Evolutionary conservation across 2,329 filamentous ascomycete species (phyloP), one percentile per base, ranked within the genome.

Genomic region (Trichoderma pleuroti): DNA sequence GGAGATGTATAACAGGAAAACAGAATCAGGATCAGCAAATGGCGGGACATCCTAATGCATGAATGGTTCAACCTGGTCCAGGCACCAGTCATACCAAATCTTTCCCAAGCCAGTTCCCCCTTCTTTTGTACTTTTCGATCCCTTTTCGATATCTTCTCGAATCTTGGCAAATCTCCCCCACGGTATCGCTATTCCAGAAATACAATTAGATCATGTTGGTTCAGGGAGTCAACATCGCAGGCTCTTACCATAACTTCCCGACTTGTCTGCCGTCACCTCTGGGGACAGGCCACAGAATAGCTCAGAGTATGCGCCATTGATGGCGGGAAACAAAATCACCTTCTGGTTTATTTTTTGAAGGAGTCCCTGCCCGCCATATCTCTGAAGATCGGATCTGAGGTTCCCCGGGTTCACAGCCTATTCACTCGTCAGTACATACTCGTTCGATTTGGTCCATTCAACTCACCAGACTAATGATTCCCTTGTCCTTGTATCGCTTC

Each of bases 341-440:
- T 34, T 68, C 10, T 28, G 14, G 9, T 14, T 36, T 9, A 68
- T 14, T 8, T 63, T 62, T 1, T 21, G 24, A 21, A 60, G 3
- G 2, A 68, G 10, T 12, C 52, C 36, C 3, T 30, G 10, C 6
- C 9, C 39, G 5, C 46, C 74, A 1, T 74, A 72, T 7, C 81
- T 78, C 71, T 75, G 77, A 16, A 84, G 75, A 9, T 82, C 80
- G 0, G 81, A 80, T 46, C 78, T 70, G 2, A 83, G 76, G 70
- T 82, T 82, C 9, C 82, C 82, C 0, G 82, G 82, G 70, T 84
- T 83, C 28, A 82, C 71, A 61, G 54, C 26, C 68, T 70, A 5
- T 26, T 26, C 11, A 7, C 16, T 18, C 3, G 24, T 60, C 12
- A 60, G 34, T 3, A 46, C 42, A 30, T 18, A 12, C 12, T 3